A percentile compares a stretch with the other conserved stretches of the same genome.
phyloP scores from a whole-genome alignment of 148 eudicot genomes.

The Chenopodium quinoa region DNA sequence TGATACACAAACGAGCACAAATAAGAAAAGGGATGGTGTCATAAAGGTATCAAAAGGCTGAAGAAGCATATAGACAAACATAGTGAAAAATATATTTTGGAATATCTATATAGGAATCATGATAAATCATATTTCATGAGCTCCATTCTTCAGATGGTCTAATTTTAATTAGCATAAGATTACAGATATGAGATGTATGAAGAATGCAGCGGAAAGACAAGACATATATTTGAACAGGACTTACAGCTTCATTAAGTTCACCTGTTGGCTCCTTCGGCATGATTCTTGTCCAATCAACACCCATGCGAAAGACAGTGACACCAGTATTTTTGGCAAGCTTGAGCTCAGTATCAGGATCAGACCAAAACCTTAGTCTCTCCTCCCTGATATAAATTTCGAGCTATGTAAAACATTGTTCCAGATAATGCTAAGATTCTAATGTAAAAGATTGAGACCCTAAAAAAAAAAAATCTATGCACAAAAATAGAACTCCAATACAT shows the following conservation, averaged over 20 bases:
- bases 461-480: background rate
- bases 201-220: background rate
- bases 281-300: slow-evolving; percentile 96
- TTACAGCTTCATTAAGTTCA: slow-evolving; percentile 62
- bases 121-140: background rate
- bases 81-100: background rate
- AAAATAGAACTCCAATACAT: slow-evolving; percentile 4
- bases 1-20: slow-evolving; percentile 12
- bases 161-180: background rate
- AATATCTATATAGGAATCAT: background rate
- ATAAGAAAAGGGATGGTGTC: background rate
- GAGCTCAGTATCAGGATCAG: slow-evolving; percentile 92
- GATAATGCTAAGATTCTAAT: background rate
- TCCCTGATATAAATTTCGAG: slow-evolving; percentile 56
- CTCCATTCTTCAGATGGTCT: background rate
- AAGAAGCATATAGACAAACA: background rate
- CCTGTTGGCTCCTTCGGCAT: slow-evolving; percentile 86
- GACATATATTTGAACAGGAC: slow-evolving; percentile 16
- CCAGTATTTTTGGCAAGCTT: slow-evolving; percentile 91
- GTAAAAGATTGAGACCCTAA: background rate
- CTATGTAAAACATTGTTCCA: slow-evolving; percentile 16
- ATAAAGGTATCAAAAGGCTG: background rate
- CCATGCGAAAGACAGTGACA: slow-evolving; percentile 83
- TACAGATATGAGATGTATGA: slow-evolving; percentile 3
- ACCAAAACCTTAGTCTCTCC: slow-evolving; percentile 98